Evolutionary conservation across 441 rosid species (phyloP), one percentile per base, ranked within the genome.

Genomic region (Croton laevigatus): DNA sequence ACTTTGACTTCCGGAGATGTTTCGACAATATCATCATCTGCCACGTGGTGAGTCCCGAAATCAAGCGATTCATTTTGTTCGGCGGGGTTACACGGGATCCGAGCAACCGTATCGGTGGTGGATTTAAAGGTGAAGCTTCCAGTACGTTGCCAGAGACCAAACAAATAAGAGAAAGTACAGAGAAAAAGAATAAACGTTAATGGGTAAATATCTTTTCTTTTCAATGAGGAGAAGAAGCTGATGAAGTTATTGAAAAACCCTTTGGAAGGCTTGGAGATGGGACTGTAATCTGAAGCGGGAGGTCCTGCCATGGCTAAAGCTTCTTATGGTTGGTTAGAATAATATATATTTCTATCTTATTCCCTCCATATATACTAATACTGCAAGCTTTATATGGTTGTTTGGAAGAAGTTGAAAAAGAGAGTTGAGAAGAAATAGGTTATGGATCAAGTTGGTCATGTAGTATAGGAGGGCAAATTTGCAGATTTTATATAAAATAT

Each of bases 61-160:
- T 83, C 85, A 0, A 88, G 79, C 12, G 66, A 8, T 3, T 22
- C n/a, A 11, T 38, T 23, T 12, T 48, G 19, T 48, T 40, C 6
- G 27, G 68, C 16, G 16, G 53, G n/a, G 8, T 48, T 48, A 48
- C 53, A 48, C 16, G 53, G 53, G n/a, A 48, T 48, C 16, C 10
- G 44, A 40, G 6, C 44, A 17, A 51, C n/a, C 9, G 59, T 22
- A 22, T 16, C 37, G n/a, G 66, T 6, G n/a, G 69, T 7, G 54
- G 58, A 19, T n/a, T 37, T n/a, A 40, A 59, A 70, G 61, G 59
- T 16, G n/a, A 59, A 6, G 53, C 22, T 10, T 34, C 75, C 52
- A 37, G 68, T 20, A 34, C 61, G 71, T 42, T 71, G 81, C 83
- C 84, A 80, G 20, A 63, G 27, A 57, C 88, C 92, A n/a, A 88